Base-by-base conservation (phyloP, 257 asterid species). In the Leptodermis oblonga region DNA sequence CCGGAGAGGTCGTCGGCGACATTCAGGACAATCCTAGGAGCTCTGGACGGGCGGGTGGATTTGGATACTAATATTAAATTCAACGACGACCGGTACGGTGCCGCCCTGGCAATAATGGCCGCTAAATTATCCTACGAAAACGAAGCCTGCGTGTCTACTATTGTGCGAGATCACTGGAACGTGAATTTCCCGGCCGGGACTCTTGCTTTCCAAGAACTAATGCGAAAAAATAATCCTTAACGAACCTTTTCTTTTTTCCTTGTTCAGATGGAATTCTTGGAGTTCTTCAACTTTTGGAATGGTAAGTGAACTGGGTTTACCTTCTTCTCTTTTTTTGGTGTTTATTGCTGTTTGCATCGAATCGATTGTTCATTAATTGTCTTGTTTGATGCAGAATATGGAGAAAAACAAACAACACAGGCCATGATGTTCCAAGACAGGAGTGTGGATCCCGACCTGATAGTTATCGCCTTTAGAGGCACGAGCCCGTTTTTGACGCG, bases 51-150 rank as follows among this genome's bases (percentile, higher is more conserved):
- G 56, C 76, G 92, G 70, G 75, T 72, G 53, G 80, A 82, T 33
- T 75, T 89, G 33, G 83, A 82, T 64, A 60, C 5, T 30, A 77
- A 31, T 5, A 74, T 70, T 58, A 56, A 22, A 11, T 61, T 39
- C 5, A 54, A 56, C 18, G 76, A 73, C 46, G 36, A 31, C 52
- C 60, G 79, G 36, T 74, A 79, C 41, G 49, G 53, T 51, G 70
- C 94, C 34, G 68, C 79, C 12, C 49, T 83, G 6, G 75, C 92
- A 2, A 68, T 86, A 1, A 86, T 89, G 93, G 93, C 93, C 3
- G 83, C 96, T 65, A 86, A 89, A 81, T 64, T 86, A 26, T 76
- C 88, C 3, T 89, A 89, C 37, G 96, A 89, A 64, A 86, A 89
- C 67, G 59, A 77, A 73, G 71, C 88, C 20, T 83, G 81, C 70